These are phyloP conservation scores for Fusarium odoratissimum DNA, from an alignment of 2,329 filamentous ascomycete species.

Conservation along the genomic window DNA sequence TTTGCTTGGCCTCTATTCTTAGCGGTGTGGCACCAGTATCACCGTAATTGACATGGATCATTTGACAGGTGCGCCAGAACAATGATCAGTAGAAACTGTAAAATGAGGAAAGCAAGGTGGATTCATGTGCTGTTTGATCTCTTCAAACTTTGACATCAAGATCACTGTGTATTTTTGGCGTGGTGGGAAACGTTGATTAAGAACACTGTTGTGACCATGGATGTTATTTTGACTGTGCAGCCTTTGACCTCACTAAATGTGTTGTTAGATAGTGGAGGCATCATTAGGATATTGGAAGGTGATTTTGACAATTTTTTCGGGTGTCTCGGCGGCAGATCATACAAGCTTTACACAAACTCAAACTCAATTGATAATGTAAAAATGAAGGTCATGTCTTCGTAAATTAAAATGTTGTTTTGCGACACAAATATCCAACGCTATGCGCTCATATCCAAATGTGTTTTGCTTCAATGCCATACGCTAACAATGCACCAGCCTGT, in stretches of 20 bases:
- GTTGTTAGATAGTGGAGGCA: background rate
- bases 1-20: constrained; percentile 25
- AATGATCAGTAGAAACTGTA: background rate
- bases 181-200: background rate
- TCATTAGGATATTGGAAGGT: background rate
- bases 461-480: constrained; percentile 4
- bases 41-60: background rate
- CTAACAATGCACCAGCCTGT: background rate
- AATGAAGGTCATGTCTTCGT: constrained; percentile 17
- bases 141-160: background rate
- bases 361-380: background rate
- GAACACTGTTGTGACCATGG: background rate
- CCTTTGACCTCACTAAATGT: no score
- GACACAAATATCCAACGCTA: constrained; percentile 21
- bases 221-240: background rate
- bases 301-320: no score
- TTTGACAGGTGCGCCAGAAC: background rate
- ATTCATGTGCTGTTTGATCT: background rate
- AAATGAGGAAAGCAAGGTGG: background rate
- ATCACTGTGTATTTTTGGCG: background rate
- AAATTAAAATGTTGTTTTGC: constrained; percentile 11
- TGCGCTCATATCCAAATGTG: constrained; percentile 11
- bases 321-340: background rate
- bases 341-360: background rate
- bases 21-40: constrained; percentile 9